A percentile compares a stretch with the other conserved stretches of the same genome.
Conservation (phyloP, 2,329 filamentous ascomycete species). For the Pseudogymnoascus sp. region DNA sequence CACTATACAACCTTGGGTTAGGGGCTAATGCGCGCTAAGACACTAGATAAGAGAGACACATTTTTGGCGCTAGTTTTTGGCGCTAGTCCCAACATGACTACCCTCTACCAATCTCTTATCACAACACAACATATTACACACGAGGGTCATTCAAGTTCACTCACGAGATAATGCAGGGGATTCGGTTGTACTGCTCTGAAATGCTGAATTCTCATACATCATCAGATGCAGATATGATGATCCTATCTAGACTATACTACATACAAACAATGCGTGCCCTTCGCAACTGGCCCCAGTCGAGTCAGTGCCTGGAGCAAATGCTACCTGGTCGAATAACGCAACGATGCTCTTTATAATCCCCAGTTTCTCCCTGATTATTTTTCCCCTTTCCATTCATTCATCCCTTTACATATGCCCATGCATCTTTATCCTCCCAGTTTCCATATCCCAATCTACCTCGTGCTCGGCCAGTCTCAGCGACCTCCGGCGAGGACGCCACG, state of each 20-base stretch:
- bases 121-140: not conserved
- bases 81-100: not conserved
- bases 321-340: not conserved
- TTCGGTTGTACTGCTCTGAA: not conserved
- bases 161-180: too few species aligned
- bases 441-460: not conserved
- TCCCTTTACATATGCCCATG: slow-evolving; percentile 6
- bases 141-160: not conserved
- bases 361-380: not conserved
- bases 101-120: not conserved
- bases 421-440: not conserved
- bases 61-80: not conserved
- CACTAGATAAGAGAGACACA: not conserved
- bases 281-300: not conserved
- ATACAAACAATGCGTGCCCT: not conserved
- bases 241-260: slow-evolving; percentile 8
- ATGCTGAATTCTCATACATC: not conserved
- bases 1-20: slow-evolving; percentile 2
- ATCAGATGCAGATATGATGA: not conserved
- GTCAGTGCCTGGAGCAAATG: not conserved
- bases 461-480: not conserved
- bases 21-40: not conserved
- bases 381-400: slow-evolving; percentile 3
- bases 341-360: slow-evolving; percentile 4
- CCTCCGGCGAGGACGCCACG: slow-evolving; percentile 22